Evolutionary conservation across 257 asterid species (phyloP), one percentile per base, ranked within the genome.

Genomic region (Ehretia macrophylla): DNA sequence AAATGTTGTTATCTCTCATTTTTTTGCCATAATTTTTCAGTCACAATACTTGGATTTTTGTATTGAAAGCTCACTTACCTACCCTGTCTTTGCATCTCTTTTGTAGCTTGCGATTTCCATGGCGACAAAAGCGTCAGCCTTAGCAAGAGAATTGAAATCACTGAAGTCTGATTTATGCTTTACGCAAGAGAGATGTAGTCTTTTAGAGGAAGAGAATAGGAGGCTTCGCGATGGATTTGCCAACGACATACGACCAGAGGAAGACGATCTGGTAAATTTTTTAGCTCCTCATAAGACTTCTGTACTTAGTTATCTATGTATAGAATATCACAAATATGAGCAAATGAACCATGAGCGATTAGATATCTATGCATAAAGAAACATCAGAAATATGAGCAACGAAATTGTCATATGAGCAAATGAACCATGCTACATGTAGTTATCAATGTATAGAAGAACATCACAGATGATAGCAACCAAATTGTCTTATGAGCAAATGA

Each of bases 201-300:
- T 92, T 13, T 64, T 92, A 18, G 97, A 88, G 75, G 99, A 86
- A 66, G 99, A 93, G 72, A 93, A 93, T 68, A 75, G 66, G 53
- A 84, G 80, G 69, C 95, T 93, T 58, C 88, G 95, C 0, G 80
- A 75, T 44, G 94, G 95, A 58, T 59, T 72, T 60, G 72, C 51
- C 39, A 63, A 80, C 8, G 89, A 81, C 18, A 64, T 75, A 32
- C 72, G 51, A 56, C 89, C 85, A 17, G 96, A 88, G n/a, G 99
- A 93, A 60, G 99, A 93, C 59, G 99, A 93, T 74, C 72, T 93
- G 85, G 98, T 85, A 76, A 47, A 21, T 61, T n/a, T n/a, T 61
- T 17, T 10, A 14, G 14, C 47, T 2, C 16, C 16, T 27, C 35
- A 27, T 27, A 27, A 27, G 35, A 27, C 35, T 27, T 1, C 35